phyloP scores from a whole-genome alignment of 345 rosid species.

The Salix caprea region DNA sequence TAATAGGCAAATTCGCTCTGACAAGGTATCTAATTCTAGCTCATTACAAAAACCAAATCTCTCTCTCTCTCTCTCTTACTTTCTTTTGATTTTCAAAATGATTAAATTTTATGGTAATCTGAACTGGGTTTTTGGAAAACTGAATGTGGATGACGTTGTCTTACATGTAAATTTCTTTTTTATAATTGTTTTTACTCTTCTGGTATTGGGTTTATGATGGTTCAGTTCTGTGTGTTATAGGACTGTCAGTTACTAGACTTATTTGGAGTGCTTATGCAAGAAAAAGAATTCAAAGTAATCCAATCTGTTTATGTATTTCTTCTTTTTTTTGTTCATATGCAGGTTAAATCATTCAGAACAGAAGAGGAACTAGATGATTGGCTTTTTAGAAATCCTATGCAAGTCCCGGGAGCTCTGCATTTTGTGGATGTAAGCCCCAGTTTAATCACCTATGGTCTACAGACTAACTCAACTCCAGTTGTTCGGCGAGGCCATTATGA shows the following conservation, averaged over 20 bases:
- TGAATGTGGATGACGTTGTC: neutral
- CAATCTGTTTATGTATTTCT: neutral
- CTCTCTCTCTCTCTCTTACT: neutral
- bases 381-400: slow-evolving; percentile 54
- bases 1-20: slow-evolving; percentile 48
- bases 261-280: too few relatives aligned
- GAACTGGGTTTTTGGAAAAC: neutral
- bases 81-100: too few relatives aligned
- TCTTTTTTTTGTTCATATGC: neutral
- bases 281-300: neutral
- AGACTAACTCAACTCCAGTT: slow-evolving; percentile 72
- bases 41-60: neutral
- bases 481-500: slow-evolving; percentile 47
- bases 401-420: slow-evolving; percentile 73
- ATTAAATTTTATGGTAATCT: neutral
- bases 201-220: too few relatives aligned
- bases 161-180: neutral
- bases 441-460: slow-evolving; percentile 70
- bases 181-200: too few relatives aligned
- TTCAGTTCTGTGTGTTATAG: too few relatives aligned
- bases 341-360: slow-evolving; percentile 60
- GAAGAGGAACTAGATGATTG: slow-evolving; percentile 56
- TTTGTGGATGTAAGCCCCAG: slow-evolving; percentile 49
- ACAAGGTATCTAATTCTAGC: slow-evolving; percentile 37
- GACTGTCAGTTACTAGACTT: too few relatives aligned